Base-by-base conservation (phyloP, 1,139 yeast species). In the Nadsonia commutata region DNA sequence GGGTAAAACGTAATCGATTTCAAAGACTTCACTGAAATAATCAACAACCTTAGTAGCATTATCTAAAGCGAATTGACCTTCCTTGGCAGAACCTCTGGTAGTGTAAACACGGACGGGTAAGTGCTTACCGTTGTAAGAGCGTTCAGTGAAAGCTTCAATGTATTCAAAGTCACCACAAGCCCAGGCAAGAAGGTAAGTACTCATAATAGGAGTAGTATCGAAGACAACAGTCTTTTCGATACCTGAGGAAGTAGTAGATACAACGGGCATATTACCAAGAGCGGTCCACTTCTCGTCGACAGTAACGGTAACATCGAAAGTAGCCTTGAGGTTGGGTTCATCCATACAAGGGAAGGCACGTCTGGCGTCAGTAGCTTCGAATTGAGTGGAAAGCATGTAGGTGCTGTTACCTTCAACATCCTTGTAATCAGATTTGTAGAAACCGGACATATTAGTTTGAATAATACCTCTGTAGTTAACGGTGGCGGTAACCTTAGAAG, bases 301-400 rank as follows among this genome's bases (percentile, higher is more conserved):
- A 44, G 78, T 69, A 51, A 85, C 67, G 22, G 76, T 64, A 46
- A 85, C 70, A 47, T 77, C 77, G 57, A 83, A 85, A 40, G 79
- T 72, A 13, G 95, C 90, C 66, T 85, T 85, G 48, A 78, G 70
- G 44, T 78, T 75, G 11, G 95, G 95, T 60, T 85, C 95, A 61
- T 85, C 95, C 53, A 80, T 77, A 59, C 90, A 83, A 18, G 95
- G 95, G 68, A 85, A 84, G 3, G 95, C 94, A 52, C 88, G 72
- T 55, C 95, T 75, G 51, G 94, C 88, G 58, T 83, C 94, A 16
- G 93, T 80, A 21, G 94, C 80, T 63, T 85, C 95, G 68, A 85
- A 80, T 63, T 85, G 95, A 8, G 95, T 83, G 37, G 93, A 78
- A 31, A 84, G 78, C 71, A 83, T 72, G 52, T 72, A 72, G 52